Evolutionary conservation across 1,284 basidiomycete species (phyloP).

Genomic region (Singerocomus inundabilis): DNA sequence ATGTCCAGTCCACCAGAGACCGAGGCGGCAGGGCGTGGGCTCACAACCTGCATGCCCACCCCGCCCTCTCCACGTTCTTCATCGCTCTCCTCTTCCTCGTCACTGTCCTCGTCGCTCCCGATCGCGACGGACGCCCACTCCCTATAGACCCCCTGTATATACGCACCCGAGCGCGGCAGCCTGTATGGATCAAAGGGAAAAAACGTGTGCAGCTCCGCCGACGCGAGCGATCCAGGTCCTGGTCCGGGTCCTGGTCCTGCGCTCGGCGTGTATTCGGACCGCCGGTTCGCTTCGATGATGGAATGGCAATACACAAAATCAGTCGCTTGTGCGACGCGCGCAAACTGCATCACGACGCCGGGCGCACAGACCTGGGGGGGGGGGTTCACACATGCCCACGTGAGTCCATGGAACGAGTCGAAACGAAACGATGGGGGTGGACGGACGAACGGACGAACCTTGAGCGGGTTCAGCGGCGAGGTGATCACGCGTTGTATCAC

Average conservation of each 20-base stretch:
- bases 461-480: constrained; percentile 87
- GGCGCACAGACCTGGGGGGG: constrained; percentile 88
- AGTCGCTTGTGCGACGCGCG: constrained; percentile 88
- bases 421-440: too few relatives aligned
- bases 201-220: constrained; percentile 86
- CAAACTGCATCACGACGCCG: constrained; percentile 92
- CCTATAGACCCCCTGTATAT: constrained; percentile 70
- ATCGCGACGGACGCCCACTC: constrained; percentile 79
- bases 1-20: constrained; percentile 19
- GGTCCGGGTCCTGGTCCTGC: too few relatives aligned
- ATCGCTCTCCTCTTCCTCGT: constrained; percentile 55
- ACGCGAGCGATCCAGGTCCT: too few relatives aligned
- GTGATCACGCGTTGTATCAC: constrained; percentile 82
- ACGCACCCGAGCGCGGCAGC: constrained; percentile 70
- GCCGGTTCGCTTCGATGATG: constrained; percentile 84
- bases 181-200: constrained; percentile 99
- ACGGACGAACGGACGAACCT: constrained; percentile 48
- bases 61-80: constrained; percentile 33
- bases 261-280: constrained; percentile 44
- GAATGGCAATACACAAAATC: constrained; percentile 96
- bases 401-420: too few relatives aligned
- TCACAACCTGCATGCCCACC: not conserved
- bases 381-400: too few relatives aligned
- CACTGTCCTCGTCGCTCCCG: constrained; percentile 66
- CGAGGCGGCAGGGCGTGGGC: not conserved